phyloP scores from a whole-genome alignment of 2,329 filamentous ascomycete genomes.

The Tolypocladium paradoxum region DNA sequence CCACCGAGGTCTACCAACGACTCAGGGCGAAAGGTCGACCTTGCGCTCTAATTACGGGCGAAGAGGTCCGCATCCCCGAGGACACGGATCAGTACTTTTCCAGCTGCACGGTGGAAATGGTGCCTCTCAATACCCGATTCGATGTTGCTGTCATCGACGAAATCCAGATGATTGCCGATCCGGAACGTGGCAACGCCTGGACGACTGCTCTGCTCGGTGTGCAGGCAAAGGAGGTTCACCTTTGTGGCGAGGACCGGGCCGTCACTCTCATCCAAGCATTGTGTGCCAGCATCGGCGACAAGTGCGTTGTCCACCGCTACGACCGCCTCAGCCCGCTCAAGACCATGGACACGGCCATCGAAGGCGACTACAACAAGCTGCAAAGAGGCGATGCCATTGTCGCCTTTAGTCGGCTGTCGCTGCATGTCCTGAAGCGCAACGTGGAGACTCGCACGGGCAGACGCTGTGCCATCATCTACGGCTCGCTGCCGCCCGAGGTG shows the following conservation, averaged over 20 bases:
- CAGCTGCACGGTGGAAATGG: constrained; percentile 93
- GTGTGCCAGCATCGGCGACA: constrained; percentile 70
- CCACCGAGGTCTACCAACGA: constrained; percentile 89
- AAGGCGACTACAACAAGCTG: constrained; percentile 53
- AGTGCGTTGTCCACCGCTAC: constrained; percentile 72
- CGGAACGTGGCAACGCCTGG: constrained; percentile 84
- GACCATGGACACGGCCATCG: constrained; percentile 52
- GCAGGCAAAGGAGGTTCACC: constrained; percentile 77
- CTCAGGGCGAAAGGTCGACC: constrained; percentile 65
- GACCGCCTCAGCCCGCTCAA: constrained; percentile 70
- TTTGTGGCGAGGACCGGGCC: constrained; percentile 82
- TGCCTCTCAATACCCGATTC: constrained; percentile 41
- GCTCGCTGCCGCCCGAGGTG: constrained; percentile 82
- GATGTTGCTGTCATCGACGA: constrained; percentile 97
- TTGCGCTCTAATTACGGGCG: constrained; percentile 80
- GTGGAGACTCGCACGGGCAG: constrained; percentile 68
- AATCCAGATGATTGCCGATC: constrained; percentile 89
- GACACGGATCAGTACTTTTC: constrained; percentile 48
- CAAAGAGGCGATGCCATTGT: constrained; percentile 88
- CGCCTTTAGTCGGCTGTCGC: constrained; percentile 68
- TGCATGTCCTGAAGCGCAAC: constrained; percentile 68
- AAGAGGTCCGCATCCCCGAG: constrained; percentile 67
- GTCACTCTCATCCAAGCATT: constrained; percentile 70
- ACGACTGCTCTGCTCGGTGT: constrained; percentile 82
- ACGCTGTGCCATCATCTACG: constrained; percentile 88